Base-by-base conservation (phyloP, 257 asterid genomes). In the Verbena officinalis region DNA sequence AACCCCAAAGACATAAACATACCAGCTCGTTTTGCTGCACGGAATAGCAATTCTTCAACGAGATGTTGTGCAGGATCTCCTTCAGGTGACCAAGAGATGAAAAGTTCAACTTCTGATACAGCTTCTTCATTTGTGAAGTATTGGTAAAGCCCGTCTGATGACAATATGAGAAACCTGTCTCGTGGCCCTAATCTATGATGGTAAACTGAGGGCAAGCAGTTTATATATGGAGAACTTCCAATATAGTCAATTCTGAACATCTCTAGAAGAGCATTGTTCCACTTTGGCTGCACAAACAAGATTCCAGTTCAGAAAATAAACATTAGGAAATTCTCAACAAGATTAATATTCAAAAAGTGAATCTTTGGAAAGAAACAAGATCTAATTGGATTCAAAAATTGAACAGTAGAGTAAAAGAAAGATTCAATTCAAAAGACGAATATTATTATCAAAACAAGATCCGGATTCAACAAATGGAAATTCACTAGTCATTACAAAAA, bases 31-130 rank as follows among this genome's bases (percentile, higher is more conserved):
- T 93, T 90, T 3, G 98, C 98, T 20, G 98, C 98, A 0, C 98
- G 98, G 60, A 93, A 87, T 11, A 93, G 80, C 75, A 89, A 65
- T 62, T 84, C 96, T 73, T 93, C 95, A 2, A 93, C 93, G 20
- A 93, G 88, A 78, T 89, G 98, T 67, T 93, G 98, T 0, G 98
- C 98, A 0, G 98, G 98, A 72, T 92, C 98, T 23, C 98, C 98
- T 39, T 92, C 97, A 0, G 98, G 98, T 12, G 95, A 89, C 96
- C 90, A 85, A 16, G 96, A 75, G 62, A 90, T 73, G 83, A 93
- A 93, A 31, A 67, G 78, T 23, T 93, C 96, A 5, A 93, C 97
- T 78, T 89, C 97, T 5, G 94, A 71, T 0, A 93, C 94, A 48
- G 96, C 98, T 64, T 93, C 98, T 74, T 93, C 97, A 0, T 93